Conservation (phyloP, 805 yeast genomes). For the Trichomonascus vanleenenianus region DNA sequence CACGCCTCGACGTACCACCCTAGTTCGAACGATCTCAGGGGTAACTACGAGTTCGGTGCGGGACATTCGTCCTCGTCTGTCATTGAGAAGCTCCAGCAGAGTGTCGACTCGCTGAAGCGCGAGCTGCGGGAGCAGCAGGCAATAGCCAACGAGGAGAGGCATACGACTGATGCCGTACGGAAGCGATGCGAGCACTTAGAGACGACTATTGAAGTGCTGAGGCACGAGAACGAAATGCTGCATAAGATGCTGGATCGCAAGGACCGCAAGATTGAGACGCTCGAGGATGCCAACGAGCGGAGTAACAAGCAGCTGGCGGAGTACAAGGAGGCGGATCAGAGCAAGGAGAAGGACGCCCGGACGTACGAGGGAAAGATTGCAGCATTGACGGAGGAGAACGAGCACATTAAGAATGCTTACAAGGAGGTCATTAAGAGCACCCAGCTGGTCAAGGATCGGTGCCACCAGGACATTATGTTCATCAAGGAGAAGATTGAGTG, state of each 20-base stretch:
- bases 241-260: slow-evolving; percentile 61
- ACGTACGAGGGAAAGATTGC: slow-evolving; percentile 5
- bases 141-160: slow-evolving; percentile 41
- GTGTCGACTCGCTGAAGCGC: slow-evolving; percentile 47
- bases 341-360: slow-evolving; percentile 3
- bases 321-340: slow-evolving; percentile 4
- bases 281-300: slow-evolving; percentile 44
- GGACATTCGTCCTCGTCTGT: slow-evolving; percentile 14
- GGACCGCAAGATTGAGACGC: slow-evolving; percentile 57
- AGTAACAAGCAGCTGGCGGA: slow-evolving; percentile 6
- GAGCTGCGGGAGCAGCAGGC: slow-evolving; percentile 36
- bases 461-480: slow-evolving; percentile 47
- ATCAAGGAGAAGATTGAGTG: slow-evolving; percentile 8
- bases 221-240: slow-evolving; percentile 71
- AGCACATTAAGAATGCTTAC: slow-evolving; percentile 43
- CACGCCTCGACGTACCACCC: slow-evolving; percentile 1
- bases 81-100: slow-evolving; percentile 36
- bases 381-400: slow-evolving; percentile 43
- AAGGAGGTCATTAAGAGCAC: slow-evolving; percentile 42
- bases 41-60: slow-evolving; percentile 2
- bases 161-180: slow-evolving; percentile 39
- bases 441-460: slow-evolving; percentile 49
- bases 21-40: neutral
- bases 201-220: slow-evolving; percentile 33
- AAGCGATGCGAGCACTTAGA: slow-evolving; percentile 18